Evolutionary conservation across 1,284 basidiomycete species (phyloP).

Genomic region (Bjerkandera adusta): DNA sequence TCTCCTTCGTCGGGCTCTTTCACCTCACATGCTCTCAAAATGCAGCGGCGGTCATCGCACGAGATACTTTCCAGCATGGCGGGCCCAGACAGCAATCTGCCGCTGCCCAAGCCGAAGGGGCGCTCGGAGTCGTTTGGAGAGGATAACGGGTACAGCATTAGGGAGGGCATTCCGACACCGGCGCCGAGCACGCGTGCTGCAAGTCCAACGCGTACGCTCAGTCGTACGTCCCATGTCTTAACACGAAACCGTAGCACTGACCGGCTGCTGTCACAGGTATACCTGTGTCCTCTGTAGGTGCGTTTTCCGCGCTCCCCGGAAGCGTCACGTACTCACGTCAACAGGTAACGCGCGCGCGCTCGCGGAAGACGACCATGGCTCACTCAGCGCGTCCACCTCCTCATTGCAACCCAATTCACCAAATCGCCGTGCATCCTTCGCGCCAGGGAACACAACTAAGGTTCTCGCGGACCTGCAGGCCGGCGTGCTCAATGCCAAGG

Average conservation of each 20-base stretch:
- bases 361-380: conserved; percentile 59
- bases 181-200: conserved; percentile 50
- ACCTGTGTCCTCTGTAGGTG: conserved; percentile 78
- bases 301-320: conserved; percentile 13
- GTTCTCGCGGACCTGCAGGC: conserved; percentile 81
- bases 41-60: conserved; percentile 62
- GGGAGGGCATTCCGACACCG: conserved; percentile 64
- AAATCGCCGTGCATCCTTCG: conserved; percentile 53
- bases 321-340: conserved; percentile 11
- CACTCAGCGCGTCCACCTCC: conserved; percentile 22
- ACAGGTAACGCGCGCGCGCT: conserved; percentile 78
- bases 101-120: conserved; percentile 52
- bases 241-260: conserved; percentile 17
- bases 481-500: conserved; percentile 75
- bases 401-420: conserved; percentile 27
- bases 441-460: conserved; percentile 77
- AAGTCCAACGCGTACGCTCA: conserved; percentile 75
- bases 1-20: conserved; percentile 20
- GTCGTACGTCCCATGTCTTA: conserved; percentile 55
- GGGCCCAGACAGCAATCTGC: conserved; percentile 70
- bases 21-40: conserved; percentile 28
- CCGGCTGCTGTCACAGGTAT: conserved; percentile 52
- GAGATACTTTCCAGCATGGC: conserved; percentile 69
- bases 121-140: conserved; percentile 29
- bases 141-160: conserved; percentile 56